phyloP scores from a whole-genome alignment of 116 monocot species.

The Iris pallida region DNA sequence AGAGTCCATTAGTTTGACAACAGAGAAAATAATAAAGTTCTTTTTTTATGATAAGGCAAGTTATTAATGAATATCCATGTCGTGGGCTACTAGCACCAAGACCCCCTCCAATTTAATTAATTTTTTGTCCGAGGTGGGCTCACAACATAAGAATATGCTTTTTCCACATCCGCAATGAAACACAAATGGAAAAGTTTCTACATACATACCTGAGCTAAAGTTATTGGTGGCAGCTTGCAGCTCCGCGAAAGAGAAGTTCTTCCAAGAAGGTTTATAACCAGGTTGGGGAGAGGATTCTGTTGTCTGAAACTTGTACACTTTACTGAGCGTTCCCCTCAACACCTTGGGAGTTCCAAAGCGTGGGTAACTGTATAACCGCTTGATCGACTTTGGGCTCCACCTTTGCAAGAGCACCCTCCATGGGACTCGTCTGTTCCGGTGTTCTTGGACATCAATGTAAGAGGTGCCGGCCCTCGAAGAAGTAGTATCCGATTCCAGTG shows the following conservation, averaged over 20 bases:
- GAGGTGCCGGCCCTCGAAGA: conserved; percentile 27
- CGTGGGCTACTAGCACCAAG: no score
- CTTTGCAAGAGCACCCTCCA: conserved; percentile 35
- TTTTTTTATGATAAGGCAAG: no score
- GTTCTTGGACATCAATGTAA: neutral
- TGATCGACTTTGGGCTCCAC: conserved; percentile 35
- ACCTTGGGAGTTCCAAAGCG: conserved; percentile 24
- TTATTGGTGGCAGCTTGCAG: conserved; percentile 51
- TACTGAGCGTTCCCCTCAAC: conserved; percentile 17
- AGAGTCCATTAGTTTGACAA: neutral
- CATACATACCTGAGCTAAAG: conserved; percentile 18
- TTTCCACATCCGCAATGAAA: no score
- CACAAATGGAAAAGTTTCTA: no score
- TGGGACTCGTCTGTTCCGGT: neutral
- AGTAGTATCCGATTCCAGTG: conserved; percentile 22
- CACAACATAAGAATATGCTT: no score
- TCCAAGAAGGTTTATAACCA: conserved; percentile 23
- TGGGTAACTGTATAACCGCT: conserved; percentile 37
- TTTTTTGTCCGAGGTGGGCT: no score
- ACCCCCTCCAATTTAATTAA: no score
- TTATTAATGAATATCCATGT: no score
- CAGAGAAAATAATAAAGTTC: neutral
- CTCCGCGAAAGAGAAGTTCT: conserved; percentile 45
- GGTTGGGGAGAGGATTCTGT: neutral
- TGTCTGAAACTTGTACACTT: neutral